Conservation (phyloP, 2,329 filamentous ascomycete species). For the Trichoderma koningiopsis region DNA sequence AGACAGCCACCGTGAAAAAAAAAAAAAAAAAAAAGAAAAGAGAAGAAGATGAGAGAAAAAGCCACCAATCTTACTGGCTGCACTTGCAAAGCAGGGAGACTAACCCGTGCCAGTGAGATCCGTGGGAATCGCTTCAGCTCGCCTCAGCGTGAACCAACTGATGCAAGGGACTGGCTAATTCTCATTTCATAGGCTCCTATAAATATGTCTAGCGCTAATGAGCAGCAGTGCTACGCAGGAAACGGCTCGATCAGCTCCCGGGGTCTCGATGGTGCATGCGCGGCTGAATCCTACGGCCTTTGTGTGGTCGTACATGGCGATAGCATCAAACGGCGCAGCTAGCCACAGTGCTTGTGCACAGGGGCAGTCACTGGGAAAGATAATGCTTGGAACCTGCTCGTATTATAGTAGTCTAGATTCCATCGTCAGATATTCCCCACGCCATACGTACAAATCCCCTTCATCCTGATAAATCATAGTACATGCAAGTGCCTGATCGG, state of each 20-base stretch:
- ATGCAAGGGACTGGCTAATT: neutral
- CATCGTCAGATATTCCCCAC: neutral
- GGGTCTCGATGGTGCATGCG: neutral
- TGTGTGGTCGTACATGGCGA: neutral
- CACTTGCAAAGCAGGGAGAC: neutral
- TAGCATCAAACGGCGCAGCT: neutral
- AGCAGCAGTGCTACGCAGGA: neutral
- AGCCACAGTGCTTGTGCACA: neutral
- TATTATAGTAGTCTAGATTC: neutral
- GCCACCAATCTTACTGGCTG: neutral
- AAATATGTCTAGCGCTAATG: neutral
- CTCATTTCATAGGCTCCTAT: neutral
- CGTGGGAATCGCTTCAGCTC: slow-evolving; percentile 1
- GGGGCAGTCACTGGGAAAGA: neutral
- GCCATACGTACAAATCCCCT: neutral
- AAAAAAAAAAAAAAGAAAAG: neutral
- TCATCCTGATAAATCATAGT: slow-evolving; percentile 73
- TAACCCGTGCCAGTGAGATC: neutral
- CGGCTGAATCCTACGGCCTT: neutral
- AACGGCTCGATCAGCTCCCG: neutral
- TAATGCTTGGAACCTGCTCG: neutral
- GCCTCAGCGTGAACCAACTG: neutral
- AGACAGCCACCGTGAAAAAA: slow-evolving; percentile 9
- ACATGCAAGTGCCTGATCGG: slow-evolving; percentile 77
- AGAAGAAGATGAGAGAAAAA: neutral